phyloP scores from a whole-genome alignment of 331 rosid species.

The Quercus tomentella region DNA sequence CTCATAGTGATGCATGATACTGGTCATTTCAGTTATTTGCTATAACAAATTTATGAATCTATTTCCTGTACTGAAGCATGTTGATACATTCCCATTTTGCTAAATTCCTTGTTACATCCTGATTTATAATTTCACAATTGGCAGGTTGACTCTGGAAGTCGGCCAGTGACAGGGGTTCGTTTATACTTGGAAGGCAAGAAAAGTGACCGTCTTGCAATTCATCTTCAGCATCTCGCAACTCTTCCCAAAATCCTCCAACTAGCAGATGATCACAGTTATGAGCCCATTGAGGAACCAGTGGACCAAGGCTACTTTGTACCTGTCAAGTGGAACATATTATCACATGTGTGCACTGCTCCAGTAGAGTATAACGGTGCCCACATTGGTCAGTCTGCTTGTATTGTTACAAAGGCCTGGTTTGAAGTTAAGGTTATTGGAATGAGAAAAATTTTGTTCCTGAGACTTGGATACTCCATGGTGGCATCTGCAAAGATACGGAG shows the following conservation, averaged over 20 bases:
- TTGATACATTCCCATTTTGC: not conserved
- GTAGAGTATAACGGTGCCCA: slow-evolving; percentile 48
- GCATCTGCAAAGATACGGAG: slow-evolving; percentile 60
- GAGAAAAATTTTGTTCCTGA: slow-evolving; percentile 73
- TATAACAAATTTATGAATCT: not conserved
- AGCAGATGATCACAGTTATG: slow-evolving; percentile 46
- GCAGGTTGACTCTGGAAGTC: slow-evolving; percentile 70
- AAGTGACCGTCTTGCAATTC: slow-evolving; percentile 65
- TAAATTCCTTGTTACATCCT: not conserved
- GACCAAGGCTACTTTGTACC: slow-evolving; percentile 63
- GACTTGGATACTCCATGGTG: slow-evolving; percentile 76
- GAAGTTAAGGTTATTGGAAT: slow-evolving; percentile 65
- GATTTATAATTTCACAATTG: slow-evolving; percentile 17
- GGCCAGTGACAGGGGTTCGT: slow-evolving; percentile 84
- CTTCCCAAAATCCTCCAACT: slow-evolving; percentile 58
- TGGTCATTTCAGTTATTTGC: not conserved
- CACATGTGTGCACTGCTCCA: slow-evolving; percentile 84
- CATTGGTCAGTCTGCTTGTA: slow-evolving; percentile 50
- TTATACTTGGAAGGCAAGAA: slow-evolving; percentile 81
- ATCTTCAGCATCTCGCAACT: slow-evolving; percentile 84
- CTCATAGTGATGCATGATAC: not conserved
- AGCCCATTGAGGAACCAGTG: slow-evolving; percentile 42
- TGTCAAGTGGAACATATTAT: slow-evolving; percentile 75
- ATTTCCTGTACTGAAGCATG: not conserved
- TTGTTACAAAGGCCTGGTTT: slow-evolving; percentile 82